A percentile compares a stretch with the other conserved stretches of the same genome.
Conservation (phyloP, 352 stramenopile species). For the Globisporangium splendens region DNA sequence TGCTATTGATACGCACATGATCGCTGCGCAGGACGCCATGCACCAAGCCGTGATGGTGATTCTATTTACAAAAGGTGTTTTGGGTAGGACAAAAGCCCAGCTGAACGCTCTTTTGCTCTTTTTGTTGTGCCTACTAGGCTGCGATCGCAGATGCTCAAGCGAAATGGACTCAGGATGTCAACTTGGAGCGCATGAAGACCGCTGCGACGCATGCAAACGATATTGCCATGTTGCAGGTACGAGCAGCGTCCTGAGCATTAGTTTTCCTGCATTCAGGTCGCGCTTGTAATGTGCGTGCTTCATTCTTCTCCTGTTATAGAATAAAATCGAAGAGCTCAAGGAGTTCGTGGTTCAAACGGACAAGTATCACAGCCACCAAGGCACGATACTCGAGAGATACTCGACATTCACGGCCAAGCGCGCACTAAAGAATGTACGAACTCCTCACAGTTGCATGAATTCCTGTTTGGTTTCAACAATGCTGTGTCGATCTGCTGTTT, state of each 20-base stretch:
- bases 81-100: too few species aligned
- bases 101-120: not conserved
- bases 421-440: conserved; percentile 19
- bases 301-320: conserved; percentile 14
- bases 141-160: conserved; percentile 23
- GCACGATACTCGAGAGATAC: conserved; percentile 27
- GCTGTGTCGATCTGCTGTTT: not conserved
- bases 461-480: too few species aligned
- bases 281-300: not conserved
- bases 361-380: conserved; percentile 7
- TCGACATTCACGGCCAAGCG: conserved; percentile 23
- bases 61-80: too few species aligned
- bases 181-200: conserved; percentile 44
- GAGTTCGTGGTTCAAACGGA: conserved; percentile 11
- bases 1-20: conserved; percentile 29
- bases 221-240: conserved; percentile 39
- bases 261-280: too few species aligned
- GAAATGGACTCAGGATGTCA: conserved; percentile 19
- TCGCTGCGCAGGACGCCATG: conserved; percentile 27
- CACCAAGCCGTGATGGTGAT: conserved; percentile 28
- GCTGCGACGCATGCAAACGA: conserved; percentile 41
- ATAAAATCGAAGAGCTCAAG: conserved; percentile 41
- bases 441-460: conserved; percentile 1
- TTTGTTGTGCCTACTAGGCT: conserved; percentile 16
- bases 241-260: too few species aligned